These are phyloP conservation scores for Fistulinella prunicolor DNA, from an alignment of 768 basidiomycete species.

Conservation along the genomic window DNA sequence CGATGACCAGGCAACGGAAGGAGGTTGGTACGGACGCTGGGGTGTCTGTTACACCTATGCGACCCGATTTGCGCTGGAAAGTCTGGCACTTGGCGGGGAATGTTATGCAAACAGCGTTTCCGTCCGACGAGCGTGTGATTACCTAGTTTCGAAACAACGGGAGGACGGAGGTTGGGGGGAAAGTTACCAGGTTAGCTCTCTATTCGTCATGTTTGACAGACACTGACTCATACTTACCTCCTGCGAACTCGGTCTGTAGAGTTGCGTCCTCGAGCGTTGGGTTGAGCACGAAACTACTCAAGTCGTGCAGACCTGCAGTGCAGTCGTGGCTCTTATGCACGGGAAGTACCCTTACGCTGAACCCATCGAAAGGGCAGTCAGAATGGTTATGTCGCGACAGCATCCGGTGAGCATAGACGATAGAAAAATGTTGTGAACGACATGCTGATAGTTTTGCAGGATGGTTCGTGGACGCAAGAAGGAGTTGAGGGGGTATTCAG, in stretches of 20 bases:
- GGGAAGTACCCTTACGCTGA: conserved; percentile 77
- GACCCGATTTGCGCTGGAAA: conserved; percentile 93
- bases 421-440: not conserved
- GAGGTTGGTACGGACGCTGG: conserved; percentile 96
- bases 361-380: conserved; percentile 76
- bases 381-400: conserved; percentile 88
- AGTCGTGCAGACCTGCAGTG: conserved; percentile 93
- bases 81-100: conserved; percentile 86
- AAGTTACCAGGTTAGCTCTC: conserved; percentile 76
- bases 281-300: conserved; percentile 81
- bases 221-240: not conserved
- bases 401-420: conserved; percentile 52
- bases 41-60: conserved; percentile 99
- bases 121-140: conserved; percentile 76
- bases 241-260: conserved; percentile 42
- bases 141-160: conserved; percentile 79
- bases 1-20: conserved; percentile 71
- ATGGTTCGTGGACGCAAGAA: conserved; percentile 96
- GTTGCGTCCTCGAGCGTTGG: conserved; percentile 77
- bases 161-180: conserved; percentile 98
- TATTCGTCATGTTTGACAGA: not conserved
- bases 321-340: conserved; percentile 87
- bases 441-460: conserved; percentile 38
- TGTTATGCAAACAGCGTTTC: conserved; percentile 71
- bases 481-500: conserved; percentile 94